Conservation (phyloP, 73 alveolate genomes). For the Symbiodinium pilosum region DNA sequence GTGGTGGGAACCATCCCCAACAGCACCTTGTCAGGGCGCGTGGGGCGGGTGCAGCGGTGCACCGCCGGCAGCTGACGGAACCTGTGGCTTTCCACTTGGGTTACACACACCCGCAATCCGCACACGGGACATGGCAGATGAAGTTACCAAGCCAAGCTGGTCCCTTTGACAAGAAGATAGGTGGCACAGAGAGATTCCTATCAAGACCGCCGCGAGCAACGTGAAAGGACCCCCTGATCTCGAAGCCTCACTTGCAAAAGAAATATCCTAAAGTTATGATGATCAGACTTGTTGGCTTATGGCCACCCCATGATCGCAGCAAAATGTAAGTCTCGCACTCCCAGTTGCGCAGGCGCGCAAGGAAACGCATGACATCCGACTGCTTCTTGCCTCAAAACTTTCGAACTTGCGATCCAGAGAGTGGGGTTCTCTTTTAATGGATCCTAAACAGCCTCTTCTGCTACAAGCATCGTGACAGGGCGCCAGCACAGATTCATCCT, state of each 20-base stretch:
- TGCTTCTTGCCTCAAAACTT: slow-evolving; percentile 98
- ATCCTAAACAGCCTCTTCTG: not conserved
- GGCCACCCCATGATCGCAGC: no score
- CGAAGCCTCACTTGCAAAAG: no score
- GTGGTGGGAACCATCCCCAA: no score
- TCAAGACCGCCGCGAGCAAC: not conserved
- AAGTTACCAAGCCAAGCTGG: no score
- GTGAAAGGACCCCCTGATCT: not conserved
- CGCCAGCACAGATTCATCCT: not conserved
- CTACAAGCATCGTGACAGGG: no score
- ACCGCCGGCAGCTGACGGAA: slow-evolving; percentile 98
- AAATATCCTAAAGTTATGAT: no score
- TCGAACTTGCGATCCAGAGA: not conserved
- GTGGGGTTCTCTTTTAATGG: not conserved
- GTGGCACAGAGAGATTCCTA: no score
- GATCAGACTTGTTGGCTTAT: no score
- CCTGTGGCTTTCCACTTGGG: not conserved
- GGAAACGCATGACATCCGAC: slow-evolving; percentile 99
- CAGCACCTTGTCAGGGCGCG: slow-evolving; percentile 99
- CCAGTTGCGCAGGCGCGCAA: slow-evolving; percentile 99
- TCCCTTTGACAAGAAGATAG: no score
- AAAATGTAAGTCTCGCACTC: slow-evolving; percentile 95
- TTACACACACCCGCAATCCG: not conserved
- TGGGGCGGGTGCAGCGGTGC: slow-evolving; percentile 99
- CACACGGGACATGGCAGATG: no score